Evolutionary conservation across 495 filamentous ascomycete species (phyloP), one percentile per base, ranked within the genome.

Genomic region (Baudoinia panamericana): DNA sequence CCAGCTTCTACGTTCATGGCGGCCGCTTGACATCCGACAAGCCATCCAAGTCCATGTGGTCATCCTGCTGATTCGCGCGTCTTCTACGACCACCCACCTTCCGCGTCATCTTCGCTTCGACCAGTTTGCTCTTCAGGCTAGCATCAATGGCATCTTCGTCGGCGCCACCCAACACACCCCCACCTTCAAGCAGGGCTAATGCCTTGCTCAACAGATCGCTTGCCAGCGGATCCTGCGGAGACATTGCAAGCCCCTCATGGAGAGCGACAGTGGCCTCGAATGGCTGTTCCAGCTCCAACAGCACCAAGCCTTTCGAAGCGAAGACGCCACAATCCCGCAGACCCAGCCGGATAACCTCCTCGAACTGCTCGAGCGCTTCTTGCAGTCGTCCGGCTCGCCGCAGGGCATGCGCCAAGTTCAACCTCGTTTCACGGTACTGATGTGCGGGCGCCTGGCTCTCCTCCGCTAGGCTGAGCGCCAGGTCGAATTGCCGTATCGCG

Each of bases 371-470:
- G n/a, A 63, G 54, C 4, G 57, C 54, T 10, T 56, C 51, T 32
- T 70, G 64, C n/a, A 56, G 70, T 34, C 70, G 65, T n/a, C 77
- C 70, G 38, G 79, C 52, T 5, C 85, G 77, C 12, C 90, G 73
- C 42, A 83, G 75, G 0, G 87, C 84, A 55, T 97, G 92, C 2
- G 74, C 90, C 20, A 97, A 66, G 46, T 96, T 96, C 4, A 39
- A 26, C 1, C 42, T 31, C 1, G 36, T 42, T n/a, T 43, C 42
- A 34, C 13, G 18, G 25, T 37, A 30, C 23, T 50, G 43, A 11
- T 44, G 31, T 6, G 36, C 13, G 2, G 46, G 41, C 19, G 41
- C 36, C 7, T 45, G 33, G 29, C 49, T 85, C 16, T 85, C 78
- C 0, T 75, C 70, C 1, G 87, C 84, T 39, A 95, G 69, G 19